phyloP scores from a whole-genome alignment of 805 yeast species.

The Ogataea nitratoaversa region DNA sequence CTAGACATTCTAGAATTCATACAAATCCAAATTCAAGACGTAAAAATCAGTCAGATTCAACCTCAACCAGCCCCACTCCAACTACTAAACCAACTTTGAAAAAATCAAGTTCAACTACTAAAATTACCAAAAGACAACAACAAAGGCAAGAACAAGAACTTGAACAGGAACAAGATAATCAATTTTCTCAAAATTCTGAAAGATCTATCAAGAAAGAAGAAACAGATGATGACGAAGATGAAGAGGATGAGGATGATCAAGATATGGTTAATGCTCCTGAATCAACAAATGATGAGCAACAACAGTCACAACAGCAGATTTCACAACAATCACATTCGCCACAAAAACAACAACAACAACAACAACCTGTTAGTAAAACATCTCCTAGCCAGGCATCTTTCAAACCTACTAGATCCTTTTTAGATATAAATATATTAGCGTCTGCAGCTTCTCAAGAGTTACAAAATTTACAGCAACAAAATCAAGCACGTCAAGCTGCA shows the following conservation, averaged over 20 bases:
- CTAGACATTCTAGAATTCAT: slow-evolving; percentile 82
- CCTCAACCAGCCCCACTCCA: slow-evolving; percentile 24
- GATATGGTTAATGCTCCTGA: slow-evolving; percentile 8
- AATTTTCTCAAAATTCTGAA: background rate
- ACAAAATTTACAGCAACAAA: slow-evolving; percentile 34
- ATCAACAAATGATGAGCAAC: slow-evolving; percentile 13
- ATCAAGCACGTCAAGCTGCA: slow-evolving; percentile 19
- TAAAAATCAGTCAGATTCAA: slow-evolving; percentile 21
- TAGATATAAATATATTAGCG: slow-evolving; percentile 49
- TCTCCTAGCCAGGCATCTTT: no score
- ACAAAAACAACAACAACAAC: background rate
- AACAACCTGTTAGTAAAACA: slow-evolving; percentile 3
- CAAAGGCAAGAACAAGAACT: background rate
- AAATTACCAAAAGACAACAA: slow-evolving; percentile 8
- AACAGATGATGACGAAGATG: no score
- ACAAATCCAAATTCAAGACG: slow-evolving; percentile 44
- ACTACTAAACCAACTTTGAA: slow-evolving; percentile 20
- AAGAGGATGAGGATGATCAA: slow-evolving; percentile 20
- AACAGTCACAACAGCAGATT: background rate
- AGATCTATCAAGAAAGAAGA: slow-evolving; percentile 7
- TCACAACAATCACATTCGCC: background rate
- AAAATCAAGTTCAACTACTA: slow-evolving; percentile 18
- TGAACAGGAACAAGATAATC: background rate
- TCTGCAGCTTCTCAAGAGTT: slow-evolving; percentile 54
- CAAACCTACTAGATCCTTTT: slow-evolving; percentile 17